Evolutionary conservation across 2,329 filamentous ascomycete genomes (phyloP), one percentile per base, ranked within the genome.

Genomic region (Cladosporium halotolerans): DNA sequence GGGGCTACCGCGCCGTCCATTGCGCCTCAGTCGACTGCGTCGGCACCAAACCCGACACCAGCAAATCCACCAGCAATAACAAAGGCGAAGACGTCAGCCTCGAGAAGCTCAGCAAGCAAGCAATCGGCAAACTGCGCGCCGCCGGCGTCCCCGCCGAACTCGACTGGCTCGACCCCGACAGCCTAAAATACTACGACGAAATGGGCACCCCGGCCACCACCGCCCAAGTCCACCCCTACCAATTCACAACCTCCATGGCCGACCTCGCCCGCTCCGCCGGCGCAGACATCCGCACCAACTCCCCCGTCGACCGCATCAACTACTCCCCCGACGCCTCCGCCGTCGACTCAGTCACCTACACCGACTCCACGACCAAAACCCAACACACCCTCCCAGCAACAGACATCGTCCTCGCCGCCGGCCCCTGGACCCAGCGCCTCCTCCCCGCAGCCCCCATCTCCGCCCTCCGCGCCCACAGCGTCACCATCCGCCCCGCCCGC

Each of bases 161-260:
- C 10, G 86, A 96, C 69, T 99, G 91, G 90, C 77, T 97, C 40
- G 81, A 87, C 49, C 72, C 79, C 1, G 81, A 84, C 4, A 73
- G 84, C 2, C 72, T 95, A 18, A 73, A 75, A 50, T 76, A 77
- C 16, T 97, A 95, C 71, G 82, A 88, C 33, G 83, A 86, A 66
- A 96, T 97, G 89, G 89, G 89, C 2, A 84, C 82, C 2, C 81
- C 83, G 0, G 79, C 79, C 1, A 88, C 89, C 57, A 97, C 93
- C 1, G 88, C 93, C 0, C 93, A 99, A 71, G 92, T 97, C 2
- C 92, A 99, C 64, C 93, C 93, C 0, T 88, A 85, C 57, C 84
- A 89, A 42, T 97, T 99, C 66, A 97, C 93, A 0, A 92, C 82
- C 0, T 78, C 84, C 13, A 95, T 97, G 59, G 88, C 88, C 4